Evolutionary conservation across 2,329 filamentous ascomycete species (phyloP).

Genomic region (Ophiostoma sp.): DNA sequence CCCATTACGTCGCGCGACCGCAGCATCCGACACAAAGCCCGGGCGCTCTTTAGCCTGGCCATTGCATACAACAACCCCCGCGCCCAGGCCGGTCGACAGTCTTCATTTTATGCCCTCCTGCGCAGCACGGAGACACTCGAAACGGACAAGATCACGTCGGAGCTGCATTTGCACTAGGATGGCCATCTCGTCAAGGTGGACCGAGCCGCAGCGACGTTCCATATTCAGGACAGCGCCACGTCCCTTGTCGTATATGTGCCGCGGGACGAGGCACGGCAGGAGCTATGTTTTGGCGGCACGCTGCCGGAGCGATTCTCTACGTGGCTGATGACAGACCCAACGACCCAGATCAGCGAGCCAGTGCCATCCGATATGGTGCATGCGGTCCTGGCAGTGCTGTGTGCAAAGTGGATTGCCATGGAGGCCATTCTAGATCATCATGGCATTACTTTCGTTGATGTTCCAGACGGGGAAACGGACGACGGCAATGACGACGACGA

Average conservation of each 20-base stretch:
- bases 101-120: conserved; percentile 29
- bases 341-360: background rate
- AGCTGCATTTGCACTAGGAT: conserved; percentile 31
- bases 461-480: background rate
- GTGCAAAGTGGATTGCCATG: conserved; percentile 2
- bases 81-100: conserved; percentile 12
- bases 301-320: conserved; percentile 31
- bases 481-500: background rate
- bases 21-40: conserved; percentile 32
- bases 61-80: conserved; percentile 30
- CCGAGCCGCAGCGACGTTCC: conserved; percentile 5
- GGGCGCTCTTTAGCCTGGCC: conserved; percentile 31
- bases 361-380: background rate
- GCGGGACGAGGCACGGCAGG: conserved; percentile 28
- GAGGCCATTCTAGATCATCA: background rate
- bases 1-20: conserved; percentile 27
- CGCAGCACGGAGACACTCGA: conserved; percentile 29
- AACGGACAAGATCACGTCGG: conserved; percentile 33
- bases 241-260: conserved; percentile 34
- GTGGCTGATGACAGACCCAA: conserved; percentile 35
- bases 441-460: background rate
- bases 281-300: conserved; percentile 30
- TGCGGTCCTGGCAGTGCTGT: background rate
- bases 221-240: conserved; percentile 12
- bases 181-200: conserved; percentile 17